A percentile compares a stretch with the other conserved stretches of the same genome.
Conservation (phyloP, 805 yeast species). For the Zygosaccharomyces bailii region DNA sequence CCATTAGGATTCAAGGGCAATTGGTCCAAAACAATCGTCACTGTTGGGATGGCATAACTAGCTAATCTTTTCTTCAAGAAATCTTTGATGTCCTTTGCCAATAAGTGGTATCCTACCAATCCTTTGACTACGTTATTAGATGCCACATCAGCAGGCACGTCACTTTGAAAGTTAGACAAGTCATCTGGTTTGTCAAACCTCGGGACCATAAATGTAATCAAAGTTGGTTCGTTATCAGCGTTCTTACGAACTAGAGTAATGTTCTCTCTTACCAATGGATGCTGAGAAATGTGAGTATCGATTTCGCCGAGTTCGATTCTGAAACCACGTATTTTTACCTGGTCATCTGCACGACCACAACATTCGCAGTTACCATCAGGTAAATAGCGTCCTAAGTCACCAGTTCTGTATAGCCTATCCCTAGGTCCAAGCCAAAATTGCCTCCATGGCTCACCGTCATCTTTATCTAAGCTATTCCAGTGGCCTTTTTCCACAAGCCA, state of each 20-base stretch:
- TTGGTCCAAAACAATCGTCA: conserved; percentile 80
- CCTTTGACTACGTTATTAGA: conserved; percentile 74
- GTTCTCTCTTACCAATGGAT: conserved; percentile 87
- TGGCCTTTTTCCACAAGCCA: conserved; percentile 77
- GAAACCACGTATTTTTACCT: conserved; percentile 97
- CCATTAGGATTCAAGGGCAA: conserved; percentile 97
- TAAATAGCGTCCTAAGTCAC: conserved; percentile 92
- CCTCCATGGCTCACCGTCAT: conserved; percentile 59
- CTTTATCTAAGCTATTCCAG: conserved; percentile 58
- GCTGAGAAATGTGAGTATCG: conserved; percentile 94
- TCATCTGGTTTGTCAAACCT: conserved; percentile 52
- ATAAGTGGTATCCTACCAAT: conserved; percentile 66
- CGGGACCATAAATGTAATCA: conserved; percentile 90
- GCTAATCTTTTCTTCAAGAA: conserved; percentile 87
- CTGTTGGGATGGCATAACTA: conserved; percentile 86
- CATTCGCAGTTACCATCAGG: conserved; percentile 98
- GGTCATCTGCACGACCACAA: conserved; percentile 98
- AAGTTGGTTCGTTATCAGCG: conserved; percentile 86
- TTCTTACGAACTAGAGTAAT: conserved; percentile 88
- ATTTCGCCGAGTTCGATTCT: conserved; percentile 98
- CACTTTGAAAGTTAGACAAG: conserved; percentile 42
- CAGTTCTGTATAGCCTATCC: conserved; percentile 93
- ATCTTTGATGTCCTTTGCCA: conserved; percentile 77
- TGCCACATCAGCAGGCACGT: conserved; percentile 39
- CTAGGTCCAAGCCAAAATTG: conserved; percentile 88